Percentiles rank a stretch among this genome's conserved stretches.
These are phyloP conservation scores for Deuterostichococcus epilithicus DNA, from an alignment of 139 green algal genomes.

Conservation along the genomic window DNA sequence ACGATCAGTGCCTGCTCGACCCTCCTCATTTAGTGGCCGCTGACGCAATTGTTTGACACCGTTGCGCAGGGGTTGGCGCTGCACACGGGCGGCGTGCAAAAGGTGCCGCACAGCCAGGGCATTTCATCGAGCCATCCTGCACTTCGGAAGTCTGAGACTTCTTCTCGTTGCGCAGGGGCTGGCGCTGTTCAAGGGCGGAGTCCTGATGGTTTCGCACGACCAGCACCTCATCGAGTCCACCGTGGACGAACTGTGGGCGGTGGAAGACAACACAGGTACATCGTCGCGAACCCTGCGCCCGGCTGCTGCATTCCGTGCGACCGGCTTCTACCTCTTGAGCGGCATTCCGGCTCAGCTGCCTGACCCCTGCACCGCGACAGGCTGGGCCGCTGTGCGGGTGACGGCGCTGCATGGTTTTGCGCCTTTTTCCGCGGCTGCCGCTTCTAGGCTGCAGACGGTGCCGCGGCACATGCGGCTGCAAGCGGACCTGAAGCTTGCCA, in stretches of 20 bases:
- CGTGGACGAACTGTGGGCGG: conserved; percentile 79
- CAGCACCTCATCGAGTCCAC: conserved; percentile 79
- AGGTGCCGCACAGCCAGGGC: conserved; percentile 77
- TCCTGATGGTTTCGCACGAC: conserved; percentile 83
- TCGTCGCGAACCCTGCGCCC: neutral
- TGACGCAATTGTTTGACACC: too few species aligned
- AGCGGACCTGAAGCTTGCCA: too few species aligned
- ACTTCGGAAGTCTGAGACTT: too few species aligned
- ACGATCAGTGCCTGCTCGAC: too few species aligned
- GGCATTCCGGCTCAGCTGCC: neutral
- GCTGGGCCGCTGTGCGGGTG: neutral
- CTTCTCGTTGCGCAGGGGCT: conserved; percentile 50
- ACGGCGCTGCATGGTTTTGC: too few species aligned
- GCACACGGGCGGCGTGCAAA: conserved; percentile 80
- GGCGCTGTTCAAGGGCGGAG: conserved; percentile 70
- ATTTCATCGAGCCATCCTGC: too few species aligned
- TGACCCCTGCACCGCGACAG: neutral
- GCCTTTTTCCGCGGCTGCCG: too few species aligned
- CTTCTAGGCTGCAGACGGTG: too few species aligned
- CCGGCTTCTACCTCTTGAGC: too few species aligned
- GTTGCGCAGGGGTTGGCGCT: conserved; percentile 56
- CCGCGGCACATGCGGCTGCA: too few species aligned
- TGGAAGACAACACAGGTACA: conserved; percentile 24
- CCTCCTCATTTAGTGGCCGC: too few species aligned
- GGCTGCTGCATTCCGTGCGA: too few species aligned